These are phyloP conservation scores for Limonium bicolor DNA, from an alignment of 148 eudicot species.

Conservation along the genomic window DNA sequence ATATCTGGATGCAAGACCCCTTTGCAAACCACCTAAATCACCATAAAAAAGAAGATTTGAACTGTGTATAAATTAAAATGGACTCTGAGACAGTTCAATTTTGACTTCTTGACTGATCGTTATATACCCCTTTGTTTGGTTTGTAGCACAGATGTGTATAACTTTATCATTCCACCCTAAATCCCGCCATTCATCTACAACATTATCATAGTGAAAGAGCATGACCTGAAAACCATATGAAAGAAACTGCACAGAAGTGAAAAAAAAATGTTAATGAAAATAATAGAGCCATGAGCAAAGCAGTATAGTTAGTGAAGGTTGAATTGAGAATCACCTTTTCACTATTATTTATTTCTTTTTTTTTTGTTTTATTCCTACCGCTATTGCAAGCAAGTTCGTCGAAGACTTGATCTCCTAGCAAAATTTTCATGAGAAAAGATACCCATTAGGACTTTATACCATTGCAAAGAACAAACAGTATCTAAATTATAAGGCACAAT, in stretches of 20 bases:
- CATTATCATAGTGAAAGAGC: slow-evolving; percentile 67
- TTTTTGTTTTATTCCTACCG: no score
- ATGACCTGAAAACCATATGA: slow-evolving; percentile 29
- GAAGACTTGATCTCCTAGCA: no score
- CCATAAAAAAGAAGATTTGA: not conserved
- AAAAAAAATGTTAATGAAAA: slow-evolving; percentile 11
- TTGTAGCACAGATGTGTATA: slow-evolving; percentile 44
- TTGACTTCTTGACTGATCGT: not conserved
- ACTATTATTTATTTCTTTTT: no score
- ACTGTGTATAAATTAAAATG: not conserved
- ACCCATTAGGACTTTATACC: no score
- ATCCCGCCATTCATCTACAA: slow-evolving; percentile 50
- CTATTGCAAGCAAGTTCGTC: no score
- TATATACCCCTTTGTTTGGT: slow-evolving; percentile 59
- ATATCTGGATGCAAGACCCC: slow-evolving; percentile 64
- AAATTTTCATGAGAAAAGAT: no score
- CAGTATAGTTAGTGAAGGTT: no score
- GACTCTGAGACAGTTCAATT: not conserved
- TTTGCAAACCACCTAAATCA: slow-evolving; percentile 67
- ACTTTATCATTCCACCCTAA: slow-evolving; percentile 37
- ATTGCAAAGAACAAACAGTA: no score
- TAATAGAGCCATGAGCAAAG: no score
- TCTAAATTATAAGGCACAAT: no score
- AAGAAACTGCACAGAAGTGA: slow-evolving; percentile 26
- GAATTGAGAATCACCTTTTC: no score